Percentiles rank a stretch among this genome's conserved stretches.
Conservation (phyloP, 129 eudicot genomes). For the Helianthus tuberosus region DNA sequence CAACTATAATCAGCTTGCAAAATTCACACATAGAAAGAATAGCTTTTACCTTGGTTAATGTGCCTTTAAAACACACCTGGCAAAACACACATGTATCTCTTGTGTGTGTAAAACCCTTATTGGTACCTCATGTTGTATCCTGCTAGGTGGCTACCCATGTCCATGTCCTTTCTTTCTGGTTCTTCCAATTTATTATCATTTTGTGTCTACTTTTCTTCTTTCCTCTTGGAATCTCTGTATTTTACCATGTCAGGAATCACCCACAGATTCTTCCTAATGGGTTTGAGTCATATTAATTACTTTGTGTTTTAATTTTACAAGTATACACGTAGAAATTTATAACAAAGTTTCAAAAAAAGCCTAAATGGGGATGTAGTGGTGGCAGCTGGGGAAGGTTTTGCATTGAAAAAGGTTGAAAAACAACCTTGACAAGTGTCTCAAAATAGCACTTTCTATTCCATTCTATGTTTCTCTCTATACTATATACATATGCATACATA, state of each 20-base stretch:
- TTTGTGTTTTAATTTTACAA: background rate
- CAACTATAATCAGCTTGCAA: slow-evolving; percentile 15
- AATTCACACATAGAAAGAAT: background rate
- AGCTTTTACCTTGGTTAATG: slow-evolving; percentile 16
- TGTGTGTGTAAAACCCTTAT: slow-evolving; percentile 17
- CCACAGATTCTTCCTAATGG: too few relatives aligned
- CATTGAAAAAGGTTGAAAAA: slow-evolving; percentile 18
- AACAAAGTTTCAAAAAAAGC: slow-evolving; percentile 10
- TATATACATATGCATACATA: slow-evolving; percentile 3
- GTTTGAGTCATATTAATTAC: too few relatives aligned
- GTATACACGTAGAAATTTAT: background rate
- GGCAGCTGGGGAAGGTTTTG: slow-evolving; percentile 31
- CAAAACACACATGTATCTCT: slow-evolving; percentile 14
- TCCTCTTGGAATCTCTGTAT: slow-evolving; percentile 16
- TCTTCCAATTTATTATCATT: background rate
- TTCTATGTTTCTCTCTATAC: slow-evolving; percentile 19
- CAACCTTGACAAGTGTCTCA: slow-evolving; percentile 36
- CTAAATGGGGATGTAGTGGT: slow-evolving; percentile 27
- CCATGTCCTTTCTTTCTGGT: slow-evolving; percentile 1
- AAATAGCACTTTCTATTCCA: background rate
- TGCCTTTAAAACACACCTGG: slow-evolving; percentile 28
- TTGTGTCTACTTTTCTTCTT: background rate
- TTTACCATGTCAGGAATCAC: background rate
- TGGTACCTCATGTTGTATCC: slow-evolving; percentile 22
- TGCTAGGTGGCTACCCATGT: slow-evolving; percentile 24